Percentiles rank a stretch among this genome's conserved stretches.
These are phyloP conservation scores for Starmerella vaccinii DNA, from an alignment of 805 yeast genomes.

Conservation along the genomic window DNA sequence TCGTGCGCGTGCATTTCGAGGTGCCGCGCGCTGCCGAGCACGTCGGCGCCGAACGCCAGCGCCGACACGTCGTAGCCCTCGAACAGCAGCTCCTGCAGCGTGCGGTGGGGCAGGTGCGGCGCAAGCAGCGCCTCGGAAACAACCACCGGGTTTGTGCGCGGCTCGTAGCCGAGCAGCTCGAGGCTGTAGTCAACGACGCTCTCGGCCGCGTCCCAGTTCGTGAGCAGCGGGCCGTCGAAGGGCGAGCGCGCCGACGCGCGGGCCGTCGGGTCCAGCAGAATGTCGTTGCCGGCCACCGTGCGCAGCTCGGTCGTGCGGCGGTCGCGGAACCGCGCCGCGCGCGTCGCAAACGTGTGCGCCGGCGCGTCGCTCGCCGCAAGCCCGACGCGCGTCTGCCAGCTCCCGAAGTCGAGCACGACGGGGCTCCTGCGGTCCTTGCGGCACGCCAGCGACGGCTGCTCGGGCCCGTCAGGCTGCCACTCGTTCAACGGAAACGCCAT, in stretches of 20 bases:
- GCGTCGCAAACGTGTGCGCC: constrained; percentile 61
- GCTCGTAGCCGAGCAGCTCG: constrained; percentile 58
- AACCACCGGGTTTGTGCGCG: constrained; percentile 51
- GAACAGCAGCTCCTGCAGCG: constrained; percentile 71
- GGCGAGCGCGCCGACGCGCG: constrained; percentile 65
- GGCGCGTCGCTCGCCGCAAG: constrained; percentile 25
- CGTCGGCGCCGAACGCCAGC: constrained; percentile 72
- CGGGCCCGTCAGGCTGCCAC: constrained; percentile 21
- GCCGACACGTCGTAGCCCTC: constrained; percentile 72
- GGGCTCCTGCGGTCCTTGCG: constrained; percentile 36
- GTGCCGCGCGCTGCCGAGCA: constrained; percentile 53
- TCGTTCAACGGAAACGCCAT: constrained; percentile 16
- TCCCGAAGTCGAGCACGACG: constrained; percentile 81
- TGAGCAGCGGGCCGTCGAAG: constrained; percentile 73
- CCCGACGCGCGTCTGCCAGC: constrained; percentile 38
- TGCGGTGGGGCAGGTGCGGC: constrained; percentile 57
- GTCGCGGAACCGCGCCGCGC: constrained; percentile 68
- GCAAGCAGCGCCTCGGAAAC: constrained; percentile 70
- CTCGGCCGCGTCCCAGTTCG: constrained; percentile 90
- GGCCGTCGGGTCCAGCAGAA: constrained; percentile 56
- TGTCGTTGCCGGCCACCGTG: constrained; percentile 76
- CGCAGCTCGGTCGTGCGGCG: constrained; percentile 47
- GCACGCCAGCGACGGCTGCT: constrained; percentile 15
- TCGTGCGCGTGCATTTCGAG: not conserved
- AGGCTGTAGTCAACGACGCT: constrained; percentile 73